Evolutionary conservation across 2,329 filamentous ascomycete genomes (phyloP).

Genomic region (Exophiala dermatitidis): DNA sequence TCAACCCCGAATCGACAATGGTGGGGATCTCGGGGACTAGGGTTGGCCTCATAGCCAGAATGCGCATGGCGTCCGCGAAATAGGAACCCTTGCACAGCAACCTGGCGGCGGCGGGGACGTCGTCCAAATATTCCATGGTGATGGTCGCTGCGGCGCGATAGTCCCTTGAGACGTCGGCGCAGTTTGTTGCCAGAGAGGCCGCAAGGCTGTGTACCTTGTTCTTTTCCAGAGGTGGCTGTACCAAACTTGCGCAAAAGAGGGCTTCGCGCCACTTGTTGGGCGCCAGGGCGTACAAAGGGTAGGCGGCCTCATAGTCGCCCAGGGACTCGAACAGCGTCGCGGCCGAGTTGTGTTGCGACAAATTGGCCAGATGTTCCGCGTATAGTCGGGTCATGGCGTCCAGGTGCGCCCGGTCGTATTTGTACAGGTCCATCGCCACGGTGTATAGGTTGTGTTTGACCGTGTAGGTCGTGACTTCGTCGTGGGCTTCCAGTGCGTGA

Average conservation of each 20-base stretch:
- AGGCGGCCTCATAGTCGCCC: conserved; percentile 63
- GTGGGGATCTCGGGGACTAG: conserved; percentile 57
- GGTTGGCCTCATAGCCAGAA: conserved; percentile 53
- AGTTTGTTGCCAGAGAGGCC: conserved; percentile 65
- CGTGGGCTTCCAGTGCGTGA: conserved; percentile 63
- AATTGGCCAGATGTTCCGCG: conserved; percentile 66
- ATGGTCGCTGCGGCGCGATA: conserved; percentile 73
- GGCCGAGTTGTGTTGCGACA: conserved; percentile 75
- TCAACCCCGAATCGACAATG: conserved; percentile 69
- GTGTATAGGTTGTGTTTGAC: conserved; percentile 73
- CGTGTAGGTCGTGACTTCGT: conserved; percentile 70
- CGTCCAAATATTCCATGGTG: conserved; percentile 70
- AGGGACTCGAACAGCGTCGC: conserved; percentile 86
- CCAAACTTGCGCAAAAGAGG: conserved; percentile 67
- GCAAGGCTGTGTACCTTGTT: conserved; percentile 62
- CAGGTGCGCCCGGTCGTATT: conserved; percentile 65
- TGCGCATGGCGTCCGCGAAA: conserved; percentile 81
- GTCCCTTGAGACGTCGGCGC: conserved; percentile 72
- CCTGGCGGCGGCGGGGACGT: conserved; percentile 62
- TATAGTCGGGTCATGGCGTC: conserved; percentile 67
- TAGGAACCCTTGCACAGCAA: conserved; percentile 79
- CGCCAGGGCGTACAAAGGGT: conserved; percentile 73
- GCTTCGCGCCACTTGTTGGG: conserved; percentile 81
- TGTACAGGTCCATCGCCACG: conserved; percentile 70
- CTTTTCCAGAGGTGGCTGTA: conserved; percentile 47